Conservation (phyloP, 2,329 filamentous ascomycete genomes). For the Paraphoma sp. region DNA sequence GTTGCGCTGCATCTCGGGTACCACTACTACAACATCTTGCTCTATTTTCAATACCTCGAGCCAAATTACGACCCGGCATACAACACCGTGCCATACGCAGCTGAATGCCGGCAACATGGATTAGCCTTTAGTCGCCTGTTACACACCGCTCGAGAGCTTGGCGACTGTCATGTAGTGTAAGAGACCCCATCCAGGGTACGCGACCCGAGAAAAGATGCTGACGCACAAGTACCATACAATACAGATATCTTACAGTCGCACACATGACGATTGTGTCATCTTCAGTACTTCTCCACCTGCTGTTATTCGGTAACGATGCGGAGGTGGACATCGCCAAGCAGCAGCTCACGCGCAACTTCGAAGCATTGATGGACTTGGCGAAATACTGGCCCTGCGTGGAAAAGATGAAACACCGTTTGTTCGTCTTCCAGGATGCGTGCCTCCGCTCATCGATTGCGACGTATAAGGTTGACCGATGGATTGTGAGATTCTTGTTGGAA, state of each 20-base stretch:
- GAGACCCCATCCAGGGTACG: background rate
- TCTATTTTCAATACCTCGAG: slow-evolving; percentile 57
- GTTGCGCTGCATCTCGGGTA: slow-evolving; percentile 56
- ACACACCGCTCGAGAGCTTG: slow-evolving; percentile 46
- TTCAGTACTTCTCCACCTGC: slow-evolving; percentile 55
- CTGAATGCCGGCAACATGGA: slow-evolving; percentile 36
- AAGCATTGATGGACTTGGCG: slow-evolving; percentile 51
- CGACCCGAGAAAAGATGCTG: background rate
- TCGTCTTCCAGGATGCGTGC: slow-evolving; percentile 53
- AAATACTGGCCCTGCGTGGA: slow-evolving; percentile 47
- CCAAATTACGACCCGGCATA: slow-evolving; percentile 26
- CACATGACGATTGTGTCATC: slow-evolving; percentile 58
- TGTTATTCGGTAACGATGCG: slow-evolving; percentile 51
- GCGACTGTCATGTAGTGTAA: slow-evolving; percentile 50
- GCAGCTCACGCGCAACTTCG: slow-evolving; percentile 55
- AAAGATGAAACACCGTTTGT: slow-evolving; percentile 44
- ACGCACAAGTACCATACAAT: background rate
- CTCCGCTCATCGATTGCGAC: slow-evolving; percentile 12
- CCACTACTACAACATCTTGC: slow-evolving; percentile 56
- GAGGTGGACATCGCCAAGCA: slow-evolving; percentile 46
- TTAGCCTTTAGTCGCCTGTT: slow-evolving; percentile 51
- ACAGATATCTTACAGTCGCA: slow-evolving; percentile 50
- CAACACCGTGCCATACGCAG: slow-evolving; percentile 28
- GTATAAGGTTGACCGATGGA: slow-evolving; percentile 33
- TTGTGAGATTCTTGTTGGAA: slow-evolving; percentile 43